phyloP scores from a whole-genome alignment of 2,329 filamentous ascomycete species.

The Claviceps pusilla region DNA sequence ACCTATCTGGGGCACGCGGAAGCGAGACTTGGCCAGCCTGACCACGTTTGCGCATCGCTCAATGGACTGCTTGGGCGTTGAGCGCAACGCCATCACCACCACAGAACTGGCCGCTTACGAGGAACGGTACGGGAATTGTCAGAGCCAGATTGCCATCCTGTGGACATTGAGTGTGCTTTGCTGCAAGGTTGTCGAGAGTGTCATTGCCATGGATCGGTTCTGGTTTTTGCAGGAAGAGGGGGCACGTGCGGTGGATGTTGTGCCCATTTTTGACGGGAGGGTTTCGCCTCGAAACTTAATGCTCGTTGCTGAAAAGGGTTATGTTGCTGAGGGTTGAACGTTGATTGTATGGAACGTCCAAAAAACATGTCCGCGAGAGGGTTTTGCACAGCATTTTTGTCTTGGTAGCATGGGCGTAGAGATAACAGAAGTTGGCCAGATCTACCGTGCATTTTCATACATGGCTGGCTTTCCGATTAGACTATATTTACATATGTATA shows the following conservation, averaged over 20 bases:
- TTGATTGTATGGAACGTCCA: no score
- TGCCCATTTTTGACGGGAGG: constrained; percentile 14
- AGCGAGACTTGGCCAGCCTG: constrained; percentile 15
- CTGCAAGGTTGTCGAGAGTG: constrained; percentile 19
- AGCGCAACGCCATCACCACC: constrained; percentile 5
- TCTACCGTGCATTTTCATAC: no score
- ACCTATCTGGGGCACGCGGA: constrained; percentile 17
- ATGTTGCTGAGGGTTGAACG: no score
- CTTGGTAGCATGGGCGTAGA: no score
- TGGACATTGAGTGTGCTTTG: constrained; percentile 19
- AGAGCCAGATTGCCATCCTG: constrained; percentile 16
- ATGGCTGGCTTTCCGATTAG: no score
- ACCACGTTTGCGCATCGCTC: constrained; percentile 13
- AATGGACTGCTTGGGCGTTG: constrained; percentile 12
- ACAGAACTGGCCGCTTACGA: constrained; percentile 14
- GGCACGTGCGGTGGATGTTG: constrained; percentile 10
- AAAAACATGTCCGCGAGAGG: no score
- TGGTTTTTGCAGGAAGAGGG: constrained; percentile 15
- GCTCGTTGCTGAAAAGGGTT: constrained; percentile 7
- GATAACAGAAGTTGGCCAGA: no score
- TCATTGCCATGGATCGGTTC: constrained; percentile 18
- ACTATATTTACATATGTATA: no score
- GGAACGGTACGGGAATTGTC: constrained; percentile 8
- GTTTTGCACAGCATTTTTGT: no score
- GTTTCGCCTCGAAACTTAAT: constrained; percentile 14